Evolutionary conservation across 805 yeast genomes (phyloP).

Genomic region (Starmerella vitae): DNA sequence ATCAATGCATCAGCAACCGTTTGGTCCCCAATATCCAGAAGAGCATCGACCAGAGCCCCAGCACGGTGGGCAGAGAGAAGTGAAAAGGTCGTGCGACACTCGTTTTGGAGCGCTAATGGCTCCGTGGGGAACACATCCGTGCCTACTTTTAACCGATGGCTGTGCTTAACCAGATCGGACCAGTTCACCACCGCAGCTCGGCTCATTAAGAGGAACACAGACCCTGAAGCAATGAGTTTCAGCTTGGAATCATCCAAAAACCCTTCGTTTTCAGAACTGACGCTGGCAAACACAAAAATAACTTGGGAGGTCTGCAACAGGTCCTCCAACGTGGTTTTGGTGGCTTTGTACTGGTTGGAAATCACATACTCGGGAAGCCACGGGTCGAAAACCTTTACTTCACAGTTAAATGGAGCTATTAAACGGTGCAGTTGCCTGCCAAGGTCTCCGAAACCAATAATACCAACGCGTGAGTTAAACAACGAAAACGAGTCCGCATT

Average conservation of each 20-base stretch:
- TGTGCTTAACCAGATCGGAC: constrained; percentile 1
- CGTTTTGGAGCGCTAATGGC: neutral
- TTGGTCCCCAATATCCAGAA: constrained; percentile 7
- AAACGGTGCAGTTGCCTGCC: constrained; percentile 2
- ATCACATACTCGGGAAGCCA: constrained; percentile 4
- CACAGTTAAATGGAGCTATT: constrained; percentile 3
- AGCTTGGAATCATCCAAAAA: constrained; percentile 1
- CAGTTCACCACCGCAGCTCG: constrained; percentile 8
- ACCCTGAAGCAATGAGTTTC: neutral
- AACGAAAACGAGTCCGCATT: constrained; percentile 3
- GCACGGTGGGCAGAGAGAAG: constrained; percentile 7
- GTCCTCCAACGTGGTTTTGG: neutral
- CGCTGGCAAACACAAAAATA: constrained; percentile 7
- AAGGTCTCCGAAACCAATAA: constrained; percentile 5
- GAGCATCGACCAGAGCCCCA: constrained; percentile 4
- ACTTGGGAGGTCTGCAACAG: constrained; percentile 1
- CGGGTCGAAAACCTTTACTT: constrained; percentile 2
- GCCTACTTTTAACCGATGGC: constrained; percentile 3
- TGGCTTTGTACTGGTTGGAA: neutral
- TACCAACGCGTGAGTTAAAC: constrained; percentile 1
- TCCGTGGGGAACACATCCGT: constrained; percentile 8
- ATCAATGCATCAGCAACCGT: constrained; percentile 3
- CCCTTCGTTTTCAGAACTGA: constrained; percentile 4
- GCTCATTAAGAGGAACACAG: constrained; percentile 5
- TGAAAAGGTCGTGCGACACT: neutral